These are phyloP conservation scores for Diaporthe citrichinensis DNA, from an alignment of 2,329 filamentous ascomycete species.

Conservation along the genomic window DNA sequence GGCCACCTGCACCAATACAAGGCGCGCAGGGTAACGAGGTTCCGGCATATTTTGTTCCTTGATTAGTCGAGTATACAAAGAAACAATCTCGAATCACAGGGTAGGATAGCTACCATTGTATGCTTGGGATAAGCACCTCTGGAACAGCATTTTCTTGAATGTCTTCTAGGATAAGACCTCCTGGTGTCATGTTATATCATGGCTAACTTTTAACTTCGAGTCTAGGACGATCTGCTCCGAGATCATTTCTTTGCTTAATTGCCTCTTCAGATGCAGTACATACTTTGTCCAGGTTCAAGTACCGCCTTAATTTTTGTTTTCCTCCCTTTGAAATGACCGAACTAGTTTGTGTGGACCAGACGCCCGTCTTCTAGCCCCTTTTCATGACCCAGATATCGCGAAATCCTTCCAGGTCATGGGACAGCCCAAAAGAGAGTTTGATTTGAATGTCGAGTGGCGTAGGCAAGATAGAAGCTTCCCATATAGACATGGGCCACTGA, in stretches of 20 bases:
- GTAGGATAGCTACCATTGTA: background rate
- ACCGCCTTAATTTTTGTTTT: background rate
- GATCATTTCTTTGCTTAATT: background rate
- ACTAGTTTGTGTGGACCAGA: no score
- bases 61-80: background rate
- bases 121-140: background rate
- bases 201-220: background rate
- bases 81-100: background rate
- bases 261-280: background rate
- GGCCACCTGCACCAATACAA: conserved; percentile 32
- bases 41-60: conserved; percentile 2
- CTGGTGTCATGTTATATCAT: background rate
- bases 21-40: conserved; percentile 27
- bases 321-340: no score
- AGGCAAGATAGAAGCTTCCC: no score
- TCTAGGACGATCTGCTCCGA: background rate
- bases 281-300: background rate
- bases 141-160: background rate
- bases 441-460: no score
- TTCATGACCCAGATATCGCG: no score
- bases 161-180: background rate
- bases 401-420: no score
- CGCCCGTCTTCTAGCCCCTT: no score
- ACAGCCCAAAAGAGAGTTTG: no score
- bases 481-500: no score